Evolutionary conservation across 2,329 filamentous ascomycete species (phyloP).

Genomic region (Cladosporium oxysporum): DNA sequence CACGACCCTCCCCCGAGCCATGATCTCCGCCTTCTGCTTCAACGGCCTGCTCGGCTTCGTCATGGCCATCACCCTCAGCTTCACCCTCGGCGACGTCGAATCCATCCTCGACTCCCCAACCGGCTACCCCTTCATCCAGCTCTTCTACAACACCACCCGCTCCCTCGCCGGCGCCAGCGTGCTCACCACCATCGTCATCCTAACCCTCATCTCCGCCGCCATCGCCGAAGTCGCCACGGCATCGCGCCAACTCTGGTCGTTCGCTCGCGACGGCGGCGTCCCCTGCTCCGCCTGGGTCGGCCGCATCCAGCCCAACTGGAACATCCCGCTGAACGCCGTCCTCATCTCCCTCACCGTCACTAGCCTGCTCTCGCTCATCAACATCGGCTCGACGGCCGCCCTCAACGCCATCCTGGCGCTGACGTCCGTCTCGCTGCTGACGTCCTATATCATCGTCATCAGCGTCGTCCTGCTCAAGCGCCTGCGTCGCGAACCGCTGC

Average conservation of each 20-base stretch:
- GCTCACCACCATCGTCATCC: constrained; percentile 47
- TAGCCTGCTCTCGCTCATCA: constrained; percentile 43
- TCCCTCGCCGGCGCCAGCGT: constrained; percentile 48
- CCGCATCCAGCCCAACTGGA: constrained; percentile 31
- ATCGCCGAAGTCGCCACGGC: constrained; percentile 43
- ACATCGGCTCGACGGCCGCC: constrained; percentile 44
- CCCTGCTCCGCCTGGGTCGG: constrained; percentile 43
- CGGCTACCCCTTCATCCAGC: constrained; percentile 53
- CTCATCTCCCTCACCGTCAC: constrained; percentile 57
- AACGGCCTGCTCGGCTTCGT: constrained; percentile 52
- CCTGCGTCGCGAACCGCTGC: constrained; percentile 40
- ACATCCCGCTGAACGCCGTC: constrained; percentile 36
- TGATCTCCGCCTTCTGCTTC: constrained; percentile 51
- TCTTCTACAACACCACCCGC: constrained; percentile 50
- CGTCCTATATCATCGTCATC: constrained; percentile 46
- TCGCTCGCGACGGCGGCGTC: constrained; percentile 45
- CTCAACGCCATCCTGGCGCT: constrained; percentile 51
- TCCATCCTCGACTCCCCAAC: constrained; percentile 46
- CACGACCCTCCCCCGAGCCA: constrained; percentile 49
- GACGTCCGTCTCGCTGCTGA: constrained; percentile 45
- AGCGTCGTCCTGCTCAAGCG: constrained; percentile 46
- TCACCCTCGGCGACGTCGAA: constrained; percentile 45
- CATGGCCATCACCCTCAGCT: constrained; percentile 49
- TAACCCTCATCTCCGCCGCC: constrained; percentile 37
- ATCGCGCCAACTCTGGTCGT: constrained; percentile 44